A percentile compares a stretch with the other conserved stretches of the same genome.
These are phyloP conservation scores for Backusella westeae DNA, from an alignment of 192 early-diverging fungal species.

Conservation along the genomic window DNA sequence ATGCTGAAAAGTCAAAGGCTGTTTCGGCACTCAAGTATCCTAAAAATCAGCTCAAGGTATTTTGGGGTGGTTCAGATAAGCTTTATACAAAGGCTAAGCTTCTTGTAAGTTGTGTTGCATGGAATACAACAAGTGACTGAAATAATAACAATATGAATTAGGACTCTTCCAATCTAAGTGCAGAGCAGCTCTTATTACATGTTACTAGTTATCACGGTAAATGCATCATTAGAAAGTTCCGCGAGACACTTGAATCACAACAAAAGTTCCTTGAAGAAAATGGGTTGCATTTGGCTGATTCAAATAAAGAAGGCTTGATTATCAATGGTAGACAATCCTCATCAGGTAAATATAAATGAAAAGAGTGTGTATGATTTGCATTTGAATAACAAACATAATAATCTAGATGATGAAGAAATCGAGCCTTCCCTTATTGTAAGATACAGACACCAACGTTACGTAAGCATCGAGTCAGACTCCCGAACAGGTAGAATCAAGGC, in stretches of 20 bases:
- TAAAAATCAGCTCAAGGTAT: constrained; percentile 39
- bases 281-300: constrained; percentile 25
- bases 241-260: constrained; percentile 38
- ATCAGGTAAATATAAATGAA: constrained; percentile 18
- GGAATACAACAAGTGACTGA: no score
- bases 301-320: constrained; percentile 12
- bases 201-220: constrained; percentile 41
- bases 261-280: constrained; percentile 33
- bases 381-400: not conserved
- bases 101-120: constrained; percentile 3
- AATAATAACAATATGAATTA: not conserved
- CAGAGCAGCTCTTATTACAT: constrained; percentile 42
- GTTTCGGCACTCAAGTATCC: constrained; percentile 42
- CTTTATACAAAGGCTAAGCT: constrained; percentile 14
- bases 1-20: constrained; percentile 27
- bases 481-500: constrained; percentile 47
- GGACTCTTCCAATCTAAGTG: constrained; percentile 42
- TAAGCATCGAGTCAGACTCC: constrained; percentile 46
- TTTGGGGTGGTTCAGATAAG: constrained; percentile 33
- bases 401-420: not conserved
- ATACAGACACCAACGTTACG: constrained; percentile 44
- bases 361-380: not conserved
- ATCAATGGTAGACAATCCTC: constrained; percentile 2
- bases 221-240: constrained; percentile 45
- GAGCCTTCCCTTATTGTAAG: constrained; percentile 36